Evolutionary conservation across 306 rosid species (phyloP).

Genomic region (Quercus parvula): DNA sequence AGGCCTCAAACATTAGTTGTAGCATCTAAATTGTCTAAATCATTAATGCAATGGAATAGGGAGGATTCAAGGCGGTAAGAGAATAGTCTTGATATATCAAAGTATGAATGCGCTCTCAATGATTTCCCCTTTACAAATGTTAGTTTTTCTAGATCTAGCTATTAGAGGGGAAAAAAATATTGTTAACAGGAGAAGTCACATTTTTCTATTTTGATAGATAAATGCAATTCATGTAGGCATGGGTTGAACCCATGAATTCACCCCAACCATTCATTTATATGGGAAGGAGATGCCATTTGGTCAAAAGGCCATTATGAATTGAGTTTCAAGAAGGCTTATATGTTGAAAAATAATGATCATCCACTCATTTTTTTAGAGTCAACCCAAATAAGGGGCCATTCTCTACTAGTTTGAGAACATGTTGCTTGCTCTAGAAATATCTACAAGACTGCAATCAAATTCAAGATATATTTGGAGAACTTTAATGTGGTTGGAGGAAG

Average conservation of each 20-base stretch:
- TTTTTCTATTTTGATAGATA: not conserved
- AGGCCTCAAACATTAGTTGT: not conserved
- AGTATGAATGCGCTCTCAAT: not conserved
- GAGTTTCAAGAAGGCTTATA: not conserved
- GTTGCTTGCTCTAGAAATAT: not conserved
- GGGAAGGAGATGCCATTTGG: not conserved
- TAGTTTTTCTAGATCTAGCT: not conserved
- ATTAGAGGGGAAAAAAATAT: not conserved
- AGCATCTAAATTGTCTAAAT: not conserved
- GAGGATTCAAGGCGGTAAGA: not conserved
- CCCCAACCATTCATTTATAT: not conserved
- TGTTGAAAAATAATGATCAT: not conserved
- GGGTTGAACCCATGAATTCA: not conserved
- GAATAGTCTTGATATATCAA: not conserved
- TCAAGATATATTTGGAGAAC: not conserved
- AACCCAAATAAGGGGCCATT: too few relatives aligned
- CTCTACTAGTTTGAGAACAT: not conserved
- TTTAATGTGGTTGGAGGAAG: not conserved
- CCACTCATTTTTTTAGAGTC: not conserved
- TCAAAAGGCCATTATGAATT: not conserved
- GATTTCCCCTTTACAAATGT: not conserved
- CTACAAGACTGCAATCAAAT: not conserved
- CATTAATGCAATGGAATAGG: not conserved
- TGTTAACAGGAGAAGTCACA: not conserved
- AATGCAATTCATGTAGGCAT: not conserved